A percentile compares a stretch with the other conserved stretches of the same genome.
Conservation (phyloP, 805 yeast genomes). For the Pichia pseudocactophila region DNA sequence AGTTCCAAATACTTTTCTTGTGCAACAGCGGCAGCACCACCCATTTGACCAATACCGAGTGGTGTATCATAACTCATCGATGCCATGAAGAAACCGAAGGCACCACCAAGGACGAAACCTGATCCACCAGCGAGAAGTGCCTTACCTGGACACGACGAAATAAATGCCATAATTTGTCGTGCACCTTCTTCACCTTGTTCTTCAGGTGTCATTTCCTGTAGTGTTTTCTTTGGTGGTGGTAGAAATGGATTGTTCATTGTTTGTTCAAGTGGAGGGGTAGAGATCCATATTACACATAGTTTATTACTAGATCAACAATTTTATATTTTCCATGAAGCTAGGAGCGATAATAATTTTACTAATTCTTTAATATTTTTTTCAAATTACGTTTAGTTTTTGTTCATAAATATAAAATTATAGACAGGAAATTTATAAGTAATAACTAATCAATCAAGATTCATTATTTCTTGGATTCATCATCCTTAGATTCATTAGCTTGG, state of each 20-base stretch:
- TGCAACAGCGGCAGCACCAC: conserved; percentile 20
- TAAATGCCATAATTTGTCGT: conserved; percentile 65
- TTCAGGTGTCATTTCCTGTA: conserved; percentile 72
- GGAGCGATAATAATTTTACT: too few relatives aligned
- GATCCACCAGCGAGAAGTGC: conserved; percentile 86
- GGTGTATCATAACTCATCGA: conserved; percentile 81
- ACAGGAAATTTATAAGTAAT: background rate
- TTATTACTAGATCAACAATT: too few relatives aligned
- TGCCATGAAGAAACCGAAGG: conserved; percentile 93
- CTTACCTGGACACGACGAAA: conserved; percentile 94
- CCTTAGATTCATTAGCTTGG: conserved; percentile 17
- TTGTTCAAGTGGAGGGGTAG: background rate
- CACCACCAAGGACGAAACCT: conserved; percentile 92
- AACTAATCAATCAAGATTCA: background rate
- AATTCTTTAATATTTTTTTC: too few relatives aligned
- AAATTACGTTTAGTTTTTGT: background rate
- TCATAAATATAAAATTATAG: background rate
- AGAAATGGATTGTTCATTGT: conserved; percentile 28
- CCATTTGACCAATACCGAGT: conserved; percentile 34
- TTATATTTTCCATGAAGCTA: too few relatives aligned
- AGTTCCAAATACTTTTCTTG: conserved; percentile 36
- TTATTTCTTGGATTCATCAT: conserved; percentile 11
- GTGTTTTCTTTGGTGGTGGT: conserved; percentile 40
- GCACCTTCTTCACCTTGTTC: conserved; percentile 94
- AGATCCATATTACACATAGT: too few relatives aligned